These are phyloP conservation scores for Coemansia sp. DNA, from an alignment of 192 early-diverging fungal species.

Conservation along the genomic window DNA sequence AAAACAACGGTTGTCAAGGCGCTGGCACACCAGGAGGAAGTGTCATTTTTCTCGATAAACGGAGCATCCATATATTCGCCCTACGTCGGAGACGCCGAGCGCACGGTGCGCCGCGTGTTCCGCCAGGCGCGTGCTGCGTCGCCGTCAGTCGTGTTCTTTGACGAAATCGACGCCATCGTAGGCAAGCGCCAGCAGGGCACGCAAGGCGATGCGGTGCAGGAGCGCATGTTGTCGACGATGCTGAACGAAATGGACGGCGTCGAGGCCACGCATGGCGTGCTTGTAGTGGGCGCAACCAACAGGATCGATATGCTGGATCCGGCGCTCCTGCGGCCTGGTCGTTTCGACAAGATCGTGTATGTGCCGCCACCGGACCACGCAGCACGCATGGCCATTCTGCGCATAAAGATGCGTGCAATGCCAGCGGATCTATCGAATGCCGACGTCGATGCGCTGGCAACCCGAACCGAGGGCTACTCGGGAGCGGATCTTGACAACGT, in stretches of 20 bases:
- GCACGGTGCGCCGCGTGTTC: slow-evolving; percentile 69
- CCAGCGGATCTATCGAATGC: slow-evolving; percentile 38
- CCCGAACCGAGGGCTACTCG: slow-evolving; percentile 84
- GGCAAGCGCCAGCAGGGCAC: slow-evolving; percentile 69
- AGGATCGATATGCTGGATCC: slow-evolving; percentile 95
- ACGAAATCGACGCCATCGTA: slow-evolving; percentile 96
- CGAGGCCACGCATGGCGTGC: slow-evolving; percentile 88
- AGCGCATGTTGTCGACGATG: slow-evolving; percentile 32
- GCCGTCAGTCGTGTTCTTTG: slow-evolving; percentile 92
- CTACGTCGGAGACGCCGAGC: slow-evolving; percentile 39
- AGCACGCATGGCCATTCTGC: slow-evolving; percentile 67
- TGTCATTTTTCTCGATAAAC: slow-evolving; percentile 66
- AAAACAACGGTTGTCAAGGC: slow-evolving; percentile 94
- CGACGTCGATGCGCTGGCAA: slow-evolving; percentile 59
- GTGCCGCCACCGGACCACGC: slow-evolving; percentile 76
- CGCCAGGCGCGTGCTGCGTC: slow-evolving; percentile 72
- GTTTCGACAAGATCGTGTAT: slow-evolving; percentile 94
- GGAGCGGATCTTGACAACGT: slow-evolving; percentile 90
- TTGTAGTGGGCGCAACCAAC: slow-evolving; percentile 99
- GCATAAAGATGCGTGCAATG: slow-evolving; percentile 59
- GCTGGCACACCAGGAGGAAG: slow-evolving; percentile 78
- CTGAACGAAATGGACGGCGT: slow-evolving; percentile 87
- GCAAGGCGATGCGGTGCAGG: slow-evolving; percentile 55
- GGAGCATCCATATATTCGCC: slow-evolving; percentile 42
- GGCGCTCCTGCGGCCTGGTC: slow-evolving; percentile 90